Conservation (phyloP, 495 filamentous ascomycete genomes). For the Patellaria atrata region DNA sequence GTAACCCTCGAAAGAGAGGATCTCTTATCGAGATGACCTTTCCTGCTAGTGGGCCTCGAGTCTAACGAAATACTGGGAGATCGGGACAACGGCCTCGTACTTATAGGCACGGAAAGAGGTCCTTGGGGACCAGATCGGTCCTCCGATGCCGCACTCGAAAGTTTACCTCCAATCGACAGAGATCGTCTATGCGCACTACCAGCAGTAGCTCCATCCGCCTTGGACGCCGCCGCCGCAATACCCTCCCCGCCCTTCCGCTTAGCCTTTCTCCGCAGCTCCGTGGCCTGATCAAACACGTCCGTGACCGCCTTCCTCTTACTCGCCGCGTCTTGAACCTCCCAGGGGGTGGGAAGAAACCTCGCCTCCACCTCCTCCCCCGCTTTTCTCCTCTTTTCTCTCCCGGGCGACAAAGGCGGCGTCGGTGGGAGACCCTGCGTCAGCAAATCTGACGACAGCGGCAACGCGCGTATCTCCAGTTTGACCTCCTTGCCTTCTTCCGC, state of each 20-base stretch:
- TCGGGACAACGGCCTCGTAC: slow-evolving; percentile 16
- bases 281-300: slow-evolving; percentile 45
- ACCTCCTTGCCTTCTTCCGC: background rate
- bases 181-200: slow-evolving; percentile 9
- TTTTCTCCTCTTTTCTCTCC: too few species aligned
- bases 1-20: slow-evolving; percentile 21
- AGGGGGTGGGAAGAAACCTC: slow-evolving; percentile 14
- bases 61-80: slow-evolving; percentile 22
- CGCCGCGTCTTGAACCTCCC: slow-evolving; percentile 19
- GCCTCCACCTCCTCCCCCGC: slow-evolving; percentile 6
- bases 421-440: slow-evolving; percentile 11
- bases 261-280: slow-evolving; percentile 39
- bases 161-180: slow-evolving; percentile 19
- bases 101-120: slow-evolving; percentile 1
- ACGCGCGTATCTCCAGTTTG: slow-evolving; percentile 22
- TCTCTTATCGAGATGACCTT: slow-evolving; percentile 11
- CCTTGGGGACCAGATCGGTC: too few species aligned
- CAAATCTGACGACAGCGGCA: slow-evolving; percentile 29
- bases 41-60: slow-evolving; percentile 14
- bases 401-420: slow-evolving; percentile 1
- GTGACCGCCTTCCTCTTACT: slow-evolving; percentile 42
- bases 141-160: too few species aligned
- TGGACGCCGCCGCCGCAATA: slow-evolving; percentile 42
- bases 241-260: slow-evolving; percentile 41
- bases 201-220: slow-evolving; percentile 7